Conservation (phyloP, 306 rosid genomes). For the Castanospermum australe region DNA sequence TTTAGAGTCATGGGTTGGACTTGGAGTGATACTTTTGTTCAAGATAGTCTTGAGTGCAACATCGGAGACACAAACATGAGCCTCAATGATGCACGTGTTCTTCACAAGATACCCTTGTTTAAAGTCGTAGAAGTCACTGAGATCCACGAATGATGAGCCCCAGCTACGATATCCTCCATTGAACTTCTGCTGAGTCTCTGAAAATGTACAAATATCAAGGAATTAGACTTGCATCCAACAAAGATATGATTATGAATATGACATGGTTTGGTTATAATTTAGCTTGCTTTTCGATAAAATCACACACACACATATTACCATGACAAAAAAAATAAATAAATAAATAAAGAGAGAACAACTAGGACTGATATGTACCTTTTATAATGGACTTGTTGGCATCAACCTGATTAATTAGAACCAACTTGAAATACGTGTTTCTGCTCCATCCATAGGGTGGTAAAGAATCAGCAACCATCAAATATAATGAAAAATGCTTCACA, state of each 20-base stretch:
- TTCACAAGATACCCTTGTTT: conserved; percentile 70
- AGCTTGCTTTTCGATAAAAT: too few species aligned
- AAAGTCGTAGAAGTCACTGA: conserved; percentile 63
- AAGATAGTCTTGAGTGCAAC: not conserved
- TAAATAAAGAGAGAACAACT: not conserved
- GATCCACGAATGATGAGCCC: conserved; percentile 78
- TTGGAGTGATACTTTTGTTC: not conserved
- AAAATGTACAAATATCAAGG: not conserved
- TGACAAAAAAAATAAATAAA: not conserved
- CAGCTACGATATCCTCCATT: conserved; percentile 82
- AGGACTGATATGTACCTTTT: conserved; percentile 20
- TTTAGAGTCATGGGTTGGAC: not conserved
- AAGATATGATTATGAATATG: not conserved
- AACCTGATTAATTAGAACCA: conserved; percentile 29
- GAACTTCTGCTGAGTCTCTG: conserved; percentile 83
- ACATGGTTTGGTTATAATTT: too few species aligned
- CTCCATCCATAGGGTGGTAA: conserved; percentile 38
- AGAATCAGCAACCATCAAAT: conserved; percentile 38
- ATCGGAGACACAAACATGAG: conserved; percentile 55
- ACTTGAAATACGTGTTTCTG: conserved; percentile 34
- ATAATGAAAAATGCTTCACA: conserved; percentile 37
- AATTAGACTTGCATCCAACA: not conserved
- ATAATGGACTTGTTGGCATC: conserved; percentile 22
- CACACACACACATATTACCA: not conserved
- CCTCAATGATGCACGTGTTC: conserved; percentile 68